Evolutionary conservation across 192 early-diverging fungal genomes (phyloP).

Genomic region (Linnemannia schmuckeri): DNA sequence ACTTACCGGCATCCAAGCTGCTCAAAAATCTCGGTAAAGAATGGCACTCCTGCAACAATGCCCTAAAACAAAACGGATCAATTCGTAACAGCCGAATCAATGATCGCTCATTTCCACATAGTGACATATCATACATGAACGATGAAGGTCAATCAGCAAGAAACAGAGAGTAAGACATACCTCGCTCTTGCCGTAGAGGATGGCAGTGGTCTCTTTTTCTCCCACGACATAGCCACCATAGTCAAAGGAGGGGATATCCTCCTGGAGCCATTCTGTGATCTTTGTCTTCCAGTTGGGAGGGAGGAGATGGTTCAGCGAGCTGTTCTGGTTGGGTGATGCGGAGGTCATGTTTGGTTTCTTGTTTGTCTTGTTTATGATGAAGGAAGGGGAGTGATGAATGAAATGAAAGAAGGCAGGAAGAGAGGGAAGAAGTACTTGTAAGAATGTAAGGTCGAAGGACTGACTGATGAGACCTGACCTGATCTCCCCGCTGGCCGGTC

Average conservation of each 20-base stretch:
- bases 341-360: constrained; percentile 28
- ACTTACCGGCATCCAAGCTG: constrained; percentile 89
- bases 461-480: not conserved
- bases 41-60: constrained; percentile 93
- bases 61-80: constrained; percentile 60
- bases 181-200: constrained; percentile 87
- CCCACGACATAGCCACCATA: constrained; percentile 98
- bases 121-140: not conserved
- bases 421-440: not conserved
- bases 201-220: constrained; percentile 83
- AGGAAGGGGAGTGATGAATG: constrained; percentile 2
- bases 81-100: not conserved
- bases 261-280: constrained; percentile 88
- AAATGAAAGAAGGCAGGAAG: not conserved
- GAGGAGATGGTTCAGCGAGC: constrained; percentile 71
- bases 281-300: constrained; percentile 79
- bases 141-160: not conserved
- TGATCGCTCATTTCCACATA: not conserved
- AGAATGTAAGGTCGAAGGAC: not conserved
- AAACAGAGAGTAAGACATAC: constrained; percentile 18
- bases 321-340: constrained; percentile 54
- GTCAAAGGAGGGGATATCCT: constrained; percentile 98
- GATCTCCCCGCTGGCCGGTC: not conserved
- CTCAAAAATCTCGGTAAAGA: constrained; percentile 94
- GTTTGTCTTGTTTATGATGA: not conserved